Evolutionary conservation across 192 early-diverging fungal species (phyloP).

Genomic region (Umbelopsis vinacea): DNA sequence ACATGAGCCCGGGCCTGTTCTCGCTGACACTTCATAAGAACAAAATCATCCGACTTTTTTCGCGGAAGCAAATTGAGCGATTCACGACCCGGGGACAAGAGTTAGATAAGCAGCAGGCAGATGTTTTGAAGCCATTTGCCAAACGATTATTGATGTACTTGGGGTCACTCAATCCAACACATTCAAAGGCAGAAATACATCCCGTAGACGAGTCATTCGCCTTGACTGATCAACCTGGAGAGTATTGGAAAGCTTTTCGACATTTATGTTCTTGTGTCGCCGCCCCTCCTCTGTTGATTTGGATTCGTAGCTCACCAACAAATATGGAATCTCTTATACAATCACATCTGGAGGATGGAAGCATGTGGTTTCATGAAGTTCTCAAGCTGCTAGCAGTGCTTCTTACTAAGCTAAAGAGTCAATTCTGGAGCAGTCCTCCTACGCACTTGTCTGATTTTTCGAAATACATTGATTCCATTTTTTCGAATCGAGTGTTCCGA

Average conservation of each 20-base stretch:
- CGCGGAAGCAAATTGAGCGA: constrained; percentile 31
- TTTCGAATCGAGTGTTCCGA: constrained; percentile 22
- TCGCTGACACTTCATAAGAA: constrained; percentile 26
- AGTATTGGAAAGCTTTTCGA: constrained; percentile 35
- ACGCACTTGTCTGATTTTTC: not conserved
- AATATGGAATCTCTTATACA: constrained; percentile 9
- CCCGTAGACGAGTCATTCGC: not conserved
- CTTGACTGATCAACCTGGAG: constrained; percentile 20
- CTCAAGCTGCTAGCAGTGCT: constrained; percentile 24
- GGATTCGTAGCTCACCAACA: constrained; percentile 9
- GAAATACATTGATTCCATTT: constrained; percentile 25
- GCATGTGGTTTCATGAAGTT: constrained; percentile 27
- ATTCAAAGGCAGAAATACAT: constrained; percentile 5
- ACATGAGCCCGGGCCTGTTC: constrained; percentile 3
- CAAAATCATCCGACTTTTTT: constrained; percentile 27
- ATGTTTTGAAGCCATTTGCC: not conserved
- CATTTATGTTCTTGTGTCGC: not conserved
- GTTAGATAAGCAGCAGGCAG: not conserved
- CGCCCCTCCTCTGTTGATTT: constrained; percentile 11
- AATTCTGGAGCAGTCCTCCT: constrained; percentile 22
- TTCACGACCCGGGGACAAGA: constrained; percentile 8
- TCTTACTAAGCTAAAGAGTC: constrained; percentile 19
- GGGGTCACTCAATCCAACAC: not conserved
- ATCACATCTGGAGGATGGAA: constrained; percentile 5
- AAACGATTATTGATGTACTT: not conserved